Evolutionary conservation across 164 flowering plant species (phyloP).

Genomic region (Stephania cephalantha): DNA sequence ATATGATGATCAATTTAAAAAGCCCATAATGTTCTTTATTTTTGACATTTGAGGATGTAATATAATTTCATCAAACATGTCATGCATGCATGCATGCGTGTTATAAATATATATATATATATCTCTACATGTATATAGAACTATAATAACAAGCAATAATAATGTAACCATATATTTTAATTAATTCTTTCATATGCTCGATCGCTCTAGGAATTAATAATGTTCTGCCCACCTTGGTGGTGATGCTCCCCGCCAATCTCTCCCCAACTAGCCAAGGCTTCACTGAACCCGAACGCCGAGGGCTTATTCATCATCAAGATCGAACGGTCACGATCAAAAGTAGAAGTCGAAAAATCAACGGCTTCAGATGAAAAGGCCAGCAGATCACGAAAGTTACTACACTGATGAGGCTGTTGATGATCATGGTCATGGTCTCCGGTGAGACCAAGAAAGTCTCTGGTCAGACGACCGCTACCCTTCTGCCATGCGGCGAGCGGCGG

Average conservation of each 20-base stretch:
- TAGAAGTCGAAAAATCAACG: constrained; percentile 17
- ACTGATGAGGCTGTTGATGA: not conserved
- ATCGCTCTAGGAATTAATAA: too few species aligned
- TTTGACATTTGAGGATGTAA: not conserved
- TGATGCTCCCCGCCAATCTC: constrained; percentile 5
- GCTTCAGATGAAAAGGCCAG: constrained; percentile 33
- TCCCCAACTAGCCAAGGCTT: constrained; percentile 24
- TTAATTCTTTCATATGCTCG: too few species aligned
- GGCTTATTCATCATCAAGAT: constrained; percentile 21
- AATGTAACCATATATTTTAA: not conserved
- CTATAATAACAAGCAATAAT: not conserved
- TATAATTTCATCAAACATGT: not conserved
- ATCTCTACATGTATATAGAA: not conserved
- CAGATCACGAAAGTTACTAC: constrained; percentile 20
- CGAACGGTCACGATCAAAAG: constrained; percentile 34
- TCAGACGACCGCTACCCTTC: constrained; percentile 37
- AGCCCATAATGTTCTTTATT: not conserved
- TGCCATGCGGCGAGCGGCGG: constrained; percentile 34
- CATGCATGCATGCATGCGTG: too few species aligned
- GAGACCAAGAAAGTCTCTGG: constrained; percentile 79
- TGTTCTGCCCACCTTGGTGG: not conserved
- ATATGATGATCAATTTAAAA: too few species aligned
- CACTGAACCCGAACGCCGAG: constrained; percentile 30
- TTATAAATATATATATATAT: too few species aligned
- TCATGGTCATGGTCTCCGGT: constrained; percentile 21